Percentiles rank a stretch among this genome's conserved stretches.
phyloP scores from a whole-genome alignment of 2,329 filamentous ascomycete species.

The Pseudogymnoascus sp. region DNA sequence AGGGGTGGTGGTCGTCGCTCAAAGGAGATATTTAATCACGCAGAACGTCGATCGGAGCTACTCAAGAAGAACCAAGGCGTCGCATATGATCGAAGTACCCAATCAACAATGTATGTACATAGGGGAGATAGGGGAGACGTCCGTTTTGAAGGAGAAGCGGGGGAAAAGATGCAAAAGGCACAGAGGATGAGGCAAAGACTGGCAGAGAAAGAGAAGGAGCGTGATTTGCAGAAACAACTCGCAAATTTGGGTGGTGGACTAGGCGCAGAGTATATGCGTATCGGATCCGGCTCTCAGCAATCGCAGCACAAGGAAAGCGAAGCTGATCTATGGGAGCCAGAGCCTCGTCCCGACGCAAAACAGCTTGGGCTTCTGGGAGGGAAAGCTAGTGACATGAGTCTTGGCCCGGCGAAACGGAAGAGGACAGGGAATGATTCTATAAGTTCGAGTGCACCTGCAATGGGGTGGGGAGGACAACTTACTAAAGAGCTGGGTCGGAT shows the following conservation, averaged over 20 bases:
- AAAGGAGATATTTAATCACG: conserved; percentile 20
- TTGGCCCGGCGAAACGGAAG: conserved; percentile 56
- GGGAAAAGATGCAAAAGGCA: conserved; percentile 50
- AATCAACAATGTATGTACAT: conserved; percentile 48
- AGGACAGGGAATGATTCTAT: conserved; percentile 37
- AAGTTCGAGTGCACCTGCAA: conserved; percentile 20
- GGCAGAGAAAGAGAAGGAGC: conserved; percentile 61
- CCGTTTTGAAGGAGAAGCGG: conserved; percentile 39
- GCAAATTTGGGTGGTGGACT: conserved; percentile 56
- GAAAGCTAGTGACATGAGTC: conserved; percentile 40
- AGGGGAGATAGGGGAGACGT: conserved; percentile 19
- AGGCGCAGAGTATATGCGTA: conserved; percentile 62
- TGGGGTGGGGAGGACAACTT: conserved; percentile 52
- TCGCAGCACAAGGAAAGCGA: conserved; percentile 13
- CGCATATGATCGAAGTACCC: conserved; percentile 50
- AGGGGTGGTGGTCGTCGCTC: conserved; percentile 14
- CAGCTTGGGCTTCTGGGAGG: conserved; percentile 37
- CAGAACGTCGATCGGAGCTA: conserved; percentile 20
- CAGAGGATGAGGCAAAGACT: conserved; percentile 60
- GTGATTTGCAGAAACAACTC: conserved; percentile 62
- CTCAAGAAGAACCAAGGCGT: conserved; percentile 30
- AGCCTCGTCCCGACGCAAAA: conserved; percentile 36
- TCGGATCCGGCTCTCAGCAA: conserved; percentile 13
- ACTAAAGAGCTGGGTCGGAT: conserved; percentile 51
- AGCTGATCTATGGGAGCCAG: conserved; percentile 15